A percentile compares a stretch with the other conserved stretches of the same genome.
These are phyloP conservation scores for Kluyveromyces wickerhamii DNA, from an alignment of 805 yeast genomes.

Conservation along the genomic window DNA sequence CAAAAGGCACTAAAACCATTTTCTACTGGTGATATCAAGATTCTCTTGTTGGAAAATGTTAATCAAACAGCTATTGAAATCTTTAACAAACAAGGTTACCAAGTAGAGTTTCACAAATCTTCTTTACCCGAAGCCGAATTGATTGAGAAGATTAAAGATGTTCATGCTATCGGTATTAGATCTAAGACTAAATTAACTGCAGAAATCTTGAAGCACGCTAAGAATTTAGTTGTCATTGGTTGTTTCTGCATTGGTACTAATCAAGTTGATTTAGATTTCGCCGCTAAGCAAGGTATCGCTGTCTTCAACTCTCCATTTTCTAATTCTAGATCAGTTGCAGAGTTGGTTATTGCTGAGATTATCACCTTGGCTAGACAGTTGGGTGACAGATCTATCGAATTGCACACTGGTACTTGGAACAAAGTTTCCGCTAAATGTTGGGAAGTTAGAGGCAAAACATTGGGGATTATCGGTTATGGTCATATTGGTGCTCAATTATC, in stretches of 20 bases:
- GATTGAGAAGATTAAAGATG: slow-evolving; percentile 86
- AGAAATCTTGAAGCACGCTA: slow-evolving; percentile 74
- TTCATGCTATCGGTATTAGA: slow-evolving; percentile 96
- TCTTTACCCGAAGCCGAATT: slow-evolving; percentile 89
- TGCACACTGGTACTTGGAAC: slow-evolving; percentile 97
- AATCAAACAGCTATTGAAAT: slow-evolving; percentile 86
- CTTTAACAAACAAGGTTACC: slow-evolving; percentile 86
- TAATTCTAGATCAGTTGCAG: slow-evolving; percentile 97
- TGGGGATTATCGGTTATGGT: slow-evolving; percentile 96
- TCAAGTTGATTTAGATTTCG: slow-evolving; percentile 88
- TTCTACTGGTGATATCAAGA: slow-evolving; percentile 90
- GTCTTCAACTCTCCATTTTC: slow-evolving; percentile 98
- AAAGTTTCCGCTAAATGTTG: slow-evolving; percentile 92
- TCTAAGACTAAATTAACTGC: slow-evolving; percentile 88
- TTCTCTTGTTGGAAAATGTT: slow-evolving; percentile 84
- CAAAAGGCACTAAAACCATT: slow-evolving; percentile 84
- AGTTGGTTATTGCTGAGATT: slow-evolving; percentile 90
- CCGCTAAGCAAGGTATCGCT: slow-evolving; percentile 89
- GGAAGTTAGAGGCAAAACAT: slow-evolving; percentile 98
- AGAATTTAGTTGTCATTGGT: slow-evolving; percentile 83
- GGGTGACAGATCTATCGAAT: slow-evolving; percentile 92
- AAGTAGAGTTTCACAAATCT: slow-evolving; percentile 87
- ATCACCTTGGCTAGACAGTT: slow-evolving; percentile 91
- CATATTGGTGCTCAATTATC: slow-evolving; percentile 97
- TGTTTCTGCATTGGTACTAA: slow-evolving; percentile 99